Evolutionary conservation across 148 eudicot genomes (phyloP).

Genomic region (Simmondsia chinensis): DNA sequence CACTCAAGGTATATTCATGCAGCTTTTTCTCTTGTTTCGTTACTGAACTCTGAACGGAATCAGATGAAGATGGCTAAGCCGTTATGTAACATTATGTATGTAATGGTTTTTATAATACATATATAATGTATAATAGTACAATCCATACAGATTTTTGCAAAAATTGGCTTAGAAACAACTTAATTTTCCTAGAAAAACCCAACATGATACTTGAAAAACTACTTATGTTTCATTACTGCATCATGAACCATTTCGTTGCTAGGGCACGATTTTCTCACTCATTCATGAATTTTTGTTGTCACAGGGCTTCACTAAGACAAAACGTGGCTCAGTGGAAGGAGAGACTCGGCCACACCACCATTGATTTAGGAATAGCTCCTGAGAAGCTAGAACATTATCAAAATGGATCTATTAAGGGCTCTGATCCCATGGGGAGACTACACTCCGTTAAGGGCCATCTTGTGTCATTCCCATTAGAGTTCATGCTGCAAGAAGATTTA

Average conservation of each 20-base stretch:
- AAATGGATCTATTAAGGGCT: constrained; percentile 56
- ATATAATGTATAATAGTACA: no score
- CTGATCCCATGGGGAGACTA: constrained; percentile 80
- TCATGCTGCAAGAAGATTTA: constrained; percentile 89
- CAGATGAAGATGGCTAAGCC: no score
- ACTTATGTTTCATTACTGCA: neutral
- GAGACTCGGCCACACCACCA: constrained; percentile 87
- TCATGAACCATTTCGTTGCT: neutral
- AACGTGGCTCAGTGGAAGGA: constrained; percentile 79
- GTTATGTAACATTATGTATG: no score
- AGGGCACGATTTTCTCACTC: neutral
- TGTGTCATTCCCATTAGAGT: constrained; percentile 87
- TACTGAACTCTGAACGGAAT: no score
- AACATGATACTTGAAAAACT: no score
- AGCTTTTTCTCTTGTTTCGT: neutral
- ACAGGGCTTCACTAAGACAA: constrained; percentile 77
- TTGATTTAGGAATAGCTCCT: constrained; percentile 89
- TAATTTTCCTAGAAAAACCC: no score
- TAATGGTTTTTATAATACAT: no score
- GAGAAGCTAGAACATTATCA: constrained; percentile 70
- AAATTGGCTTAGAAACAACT: no score
- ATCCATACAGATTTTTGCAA: no score
- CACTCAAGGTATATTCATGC: constrained; percentile 59
- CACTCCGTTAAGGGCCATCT: constrained; percentile 83
- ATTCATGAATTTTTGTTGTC: neutral